Conservation (phyloP, 2,329 filamentous ascomycete genomes). For the Zymoseptoria ardabiliae region DNA sequence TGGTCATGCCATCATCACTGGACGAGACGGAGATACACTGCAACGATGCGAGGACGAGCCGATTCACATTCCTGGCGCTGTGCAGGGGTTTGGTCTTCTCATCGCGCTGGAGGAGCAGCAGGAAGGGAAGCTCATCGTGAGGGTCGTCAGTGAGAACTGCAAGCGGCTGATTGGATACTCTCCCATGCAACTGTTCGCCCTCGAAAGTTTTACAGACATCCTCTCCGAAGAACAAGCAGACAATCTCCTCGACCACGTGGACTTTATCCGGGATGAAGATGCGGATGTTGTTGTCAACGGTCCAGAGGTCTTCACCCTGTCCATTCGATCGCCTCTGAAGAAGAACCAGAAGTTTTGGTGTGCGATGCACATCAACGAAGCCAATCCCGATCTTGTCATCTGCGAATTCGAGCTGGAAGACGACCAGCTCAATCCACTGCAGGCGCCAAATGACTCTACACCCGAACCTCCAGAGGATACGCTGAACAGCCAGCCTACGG, state of each 20-base stretch:
- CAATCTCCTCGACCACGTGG: constrained; percentile 75
- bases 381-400: constrained; percentile 63
- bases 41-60: constrained; percentile 87
- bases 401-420: constrained; percentile 88
- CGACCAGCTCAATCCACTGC: constrained; percentile 60
- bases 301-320: constrained; percentile 77
- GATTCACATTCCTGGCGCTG: constrained; percentile 75
- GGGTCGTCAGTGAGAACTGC: constrained; percentile 76
- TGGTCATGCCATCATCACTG: constrained; percentile 77
- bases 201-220: constrained; percentile 75
- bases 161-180: constrained; percentile 66
- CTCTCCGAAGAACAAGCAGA: constrained; percentile 76
- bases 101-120: constrained; percentile 64
- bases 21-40: constrained; percentile 61
- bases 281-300: constrained; percentile 67
- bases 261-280: constrained; percentile 79
- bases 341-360: constrained; percentile 71
- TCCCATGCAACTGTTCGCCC: constrained; percentile 65
- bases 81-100: constrained; percentile 73
- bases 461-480: constrained; percentile 66
- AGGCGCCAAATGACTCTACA: constrained; percentile 52
- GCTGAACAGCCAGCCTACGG: constrained; percentile 61
- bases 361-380: constrained; percentile 68
- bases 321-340: constrained; percentile 53
- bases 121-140: constrained; percentile 61